Evolutionary conservation across 1,284 basidiomycete genomes (phyloP).

Genomic region (Bjerkandera adusta): DNA sequence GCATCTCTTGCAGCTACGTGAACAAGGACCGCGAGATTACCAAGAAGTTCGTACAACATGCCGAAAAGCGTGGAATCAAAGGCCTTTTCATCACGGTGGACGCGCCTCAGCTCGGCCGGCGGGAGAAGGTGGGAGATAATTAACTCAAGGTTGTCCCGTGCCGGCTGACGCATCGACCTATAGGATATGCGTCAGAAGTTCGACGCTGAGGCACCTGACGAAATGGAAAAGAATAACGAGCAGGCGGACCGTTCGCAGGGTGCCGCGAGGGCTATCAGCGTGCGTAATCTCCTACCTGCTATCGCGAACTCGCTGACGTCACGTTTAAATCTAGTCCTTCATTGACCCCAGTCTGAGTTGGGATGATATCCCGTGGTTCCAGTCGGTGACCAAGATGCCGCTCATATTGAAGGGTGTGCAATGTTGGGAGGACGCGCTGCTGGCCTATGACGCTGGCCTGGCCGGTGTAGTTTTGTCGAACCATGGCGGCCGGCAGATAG

Average conservation of each 20-base stretch:
- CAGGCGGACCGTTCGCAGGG: constrained; percentile 84
- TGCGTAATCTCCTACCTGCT: constrained; percentile 34
- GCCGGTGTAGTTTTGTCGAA: constrained; percentile 90
- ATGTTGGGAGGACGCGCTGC: constrained; percentile 90
- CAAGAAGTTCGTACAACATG: constrained; percentile 80
- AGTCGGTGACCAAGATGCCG: constrained; percentile 89
- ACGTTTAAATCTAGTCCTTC: constrained; percentile 60
- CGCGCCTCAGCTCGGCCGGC: constrained; percentile 87
- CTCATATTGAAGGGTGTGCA: constrained; percentile 93
- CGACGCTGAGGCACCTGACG: constrained; percentile 81
- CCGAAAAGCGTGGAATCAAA: constrained; percentile 82
- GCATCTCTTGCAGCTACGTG: constrained; percentile 56
- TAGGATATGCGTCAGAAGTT: constrained; percentile 97
- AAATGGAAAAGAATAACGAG: constrained; percentile 47
- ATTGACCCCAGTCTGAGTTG: constrained; percentile 90
- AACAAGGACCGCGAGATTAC: constrained; percentile 84
- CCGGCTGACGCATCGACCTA: neutral
- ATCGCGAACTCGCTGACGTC: constrained; percentile 5
- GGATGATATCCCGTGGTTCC: constrained; percentile 88
- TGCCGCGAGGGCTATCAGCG: constrained; percentile 91
- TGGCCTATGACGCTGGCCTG: constrained; percentile 82
- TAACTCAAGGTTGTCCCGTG: neutral
- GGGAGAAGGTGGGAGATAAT: constrained; percentile 79
- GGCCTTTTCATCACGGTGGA: constrained; percentile 91
- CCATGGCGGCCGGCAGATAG: constrained; percentile 90